Evolutionary conservation across 2,329 filamentous ascomycete genomes (phyloP).

Genomic region (Metarhizium rileyi): DNA sequence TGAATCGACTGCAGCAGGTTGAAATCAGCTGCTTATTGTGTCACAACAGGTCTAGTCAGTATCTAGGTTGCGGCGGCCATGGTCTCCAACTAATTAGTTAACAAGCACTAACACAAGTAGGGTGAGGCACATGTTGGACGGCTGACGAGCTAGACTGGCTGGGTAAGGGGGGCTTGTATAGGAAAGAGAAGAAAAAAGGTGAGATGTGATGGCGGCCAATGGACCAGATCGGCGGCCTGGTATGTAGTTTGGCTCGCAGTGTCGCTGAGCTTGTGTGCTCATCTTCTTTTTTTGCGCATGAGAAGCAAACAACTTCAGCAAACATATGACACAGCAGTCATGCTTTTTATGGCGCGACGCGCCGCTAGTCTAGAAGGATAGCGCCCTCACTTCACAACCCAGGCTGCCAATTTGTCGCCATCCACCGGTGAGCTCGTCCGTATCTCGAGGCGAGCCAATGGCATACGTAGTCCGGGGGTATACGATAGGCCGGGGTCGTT

Average conservation of each 20-base stretch:
- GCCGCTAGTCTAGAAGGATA: too few relatives aligned
- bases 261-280: conserved; percentile 1
- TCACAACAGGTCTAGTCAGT: not conserved
- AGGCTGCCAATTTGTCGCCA: too few relatives aligned
- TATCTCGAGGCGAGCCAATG: not conserved
- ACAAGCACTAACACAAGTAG: not conserved
- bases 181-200: conserved; percentile 8
- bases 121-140: not conserved
- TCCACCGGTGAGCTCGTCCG: not conserved
- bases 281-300: not conserved
- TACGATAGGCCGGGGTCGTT: not conserved
- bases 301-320: conserved; percentile 1
- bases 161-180: not conserved
- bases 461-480: not conserved
- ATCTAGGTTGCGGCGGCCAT: too few relatives aligned
- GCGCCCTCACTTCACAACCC: too few relatives aligned
- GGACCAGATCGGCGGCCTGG: conserved; percentile 12
- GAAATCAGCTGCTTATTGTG: not conserved
- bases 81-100: not conserved
- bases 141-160: not conserved
- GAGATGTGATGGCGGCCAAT: conserved; percentile 9
- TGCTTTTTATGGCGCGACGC: too few relatives aligned
- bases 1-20: not conserved
- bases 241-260: conserved; percentile 9
- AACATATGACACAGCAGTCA: not conserved